Evolutionary conservation across 306 rosid species (phyloP).

Genomic region (Acacia melanoxylon): DNA sequence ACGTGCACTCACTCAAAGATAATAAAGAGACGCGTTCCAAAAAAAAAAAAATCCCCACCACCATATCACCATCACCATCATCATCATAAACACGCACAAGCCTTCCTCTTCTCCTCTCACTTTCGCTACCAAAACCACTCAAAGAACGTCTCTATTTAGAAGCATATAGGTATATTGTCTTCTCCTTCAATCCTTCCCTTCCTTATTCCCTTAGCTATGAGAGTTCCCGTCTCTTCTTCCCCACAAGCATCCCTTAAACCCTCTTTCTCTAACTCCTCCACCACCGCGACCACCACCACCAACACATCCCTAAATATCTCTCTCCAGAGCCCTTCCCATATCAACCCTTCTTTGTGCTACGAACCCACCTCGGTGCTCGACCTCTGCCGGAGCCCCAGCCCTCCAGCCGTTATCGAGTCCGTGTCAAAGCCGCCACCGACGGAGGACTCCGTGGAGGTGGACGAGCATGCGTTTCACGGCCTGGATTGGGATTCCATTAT

Average conservation of each 20-base stretch:
- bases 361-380: slow-evolving; percentile 92
- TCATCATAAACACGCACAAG: slow-evolving; percentile 55
- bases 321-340: not conserved
- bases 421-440: slow-evolving; percentile 29
- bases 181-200: slow-evolving; percentile 14
- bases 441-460: slow-evolving; percentile 52
- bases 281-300: not conserved
- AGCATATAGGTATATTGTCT: slow-evolving; percentile 32
- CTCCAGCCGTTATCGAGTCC: slow-evolving; percentile 26
- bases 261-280: not conserved
- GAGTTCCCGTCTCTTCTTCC: slow-evolving; percentile 61
- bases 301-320: slow-evolving; percentile 10
- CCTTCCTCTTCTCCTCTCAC: slow-evolving; percentile 42
- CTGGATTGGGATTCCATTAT: slow-evolving; percentile 87
- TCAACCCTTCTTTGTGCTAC: slow-evolving; percentile 36
- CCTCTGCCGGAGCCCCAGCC: slow-evolving; percentile 82
- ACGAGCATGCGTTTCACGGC: slow-evolving; percentile 63
- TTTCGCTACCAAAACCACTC: slow-evolving; percentile 5
- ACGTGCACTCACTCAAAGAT: slow-evolving; percentile 67
- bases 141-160: slow-evolving; percentile 31
- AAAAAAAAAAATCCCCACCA: not conserved
- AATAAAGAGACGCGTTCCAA: slow-evolving; percentile 25
- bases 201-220: slow-evolving; percentile 49
- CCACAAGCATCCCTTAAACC: slow-evolving; percentile 42
- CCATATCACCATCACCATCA: not conserved